Conservation (phyloP, 148 eudicot genomes). For the Rhododendron henanense region DNA sequence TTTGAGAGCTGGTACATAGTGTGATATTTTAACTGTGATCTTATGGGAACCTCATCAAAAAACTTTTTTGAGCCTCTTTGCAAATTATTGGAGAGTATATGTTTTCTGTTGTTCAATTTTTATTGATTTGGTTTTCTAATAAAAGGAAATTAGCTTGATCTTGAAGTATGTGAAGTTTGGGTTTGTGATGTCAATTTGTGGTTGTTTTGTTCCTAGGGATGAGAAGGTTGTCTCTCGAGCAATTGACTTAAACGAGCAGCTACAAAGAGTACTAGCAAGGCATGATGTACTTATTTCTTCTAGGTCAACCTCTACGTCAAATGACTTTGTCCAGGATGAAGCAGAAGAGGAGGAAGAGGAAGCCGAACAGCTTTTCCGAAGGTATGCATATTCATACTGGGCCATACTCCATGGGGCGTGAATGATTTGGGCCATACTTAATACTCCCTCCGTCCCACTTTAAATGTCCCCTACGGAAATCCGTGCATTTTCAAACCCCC, state of each 20-base stretch:
- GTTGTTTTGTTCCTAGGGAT: constrained; percentile 38
- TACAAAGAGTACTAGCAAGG: constrained; percentile 56
- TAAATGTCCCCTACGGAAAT: too few relatives aligned
- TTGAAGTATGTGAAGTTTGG: not conserved
- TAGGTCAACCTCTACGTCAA: constrained; percentile 38
- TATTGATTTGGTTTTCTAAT: not conserved
- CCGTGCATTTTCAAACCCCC: too few relatives aligned
- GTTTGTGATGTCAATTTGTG: not conserved
- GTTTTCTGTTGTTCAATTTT: not conserved
- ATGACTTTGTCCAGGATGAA: constrained; percentile 42
- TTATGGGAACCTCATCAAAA: not conserved
- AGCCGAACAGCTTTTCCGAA: constrained; percentile 75
- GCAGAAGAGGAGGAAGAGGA: constrained; percentile 63
- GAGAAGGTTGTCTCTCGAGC: constrained; percentile 74
- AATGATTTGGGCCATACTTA: not conserved
- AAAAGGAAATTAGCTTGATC: not conserved
- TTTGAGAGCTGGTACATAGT: not conserved
- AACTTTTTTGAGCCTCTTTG: not conserved
- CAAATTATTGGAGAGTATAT: not conserved
- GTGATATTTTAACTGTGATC: not conserved
- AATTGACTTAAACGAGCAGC: constrained; percentile 81
- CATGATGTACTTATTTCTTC: constrained; percentile 64
- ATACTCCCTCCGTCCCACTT: too few relatives aligned
- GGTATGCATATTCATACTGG: constrained; percentile 35
- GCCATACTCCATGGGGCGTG: not conserved